phyloP scores from a whole-genome alignment of 192 early-diverging fungal genomes.

The Umbelopsis vinacea region DNA sequence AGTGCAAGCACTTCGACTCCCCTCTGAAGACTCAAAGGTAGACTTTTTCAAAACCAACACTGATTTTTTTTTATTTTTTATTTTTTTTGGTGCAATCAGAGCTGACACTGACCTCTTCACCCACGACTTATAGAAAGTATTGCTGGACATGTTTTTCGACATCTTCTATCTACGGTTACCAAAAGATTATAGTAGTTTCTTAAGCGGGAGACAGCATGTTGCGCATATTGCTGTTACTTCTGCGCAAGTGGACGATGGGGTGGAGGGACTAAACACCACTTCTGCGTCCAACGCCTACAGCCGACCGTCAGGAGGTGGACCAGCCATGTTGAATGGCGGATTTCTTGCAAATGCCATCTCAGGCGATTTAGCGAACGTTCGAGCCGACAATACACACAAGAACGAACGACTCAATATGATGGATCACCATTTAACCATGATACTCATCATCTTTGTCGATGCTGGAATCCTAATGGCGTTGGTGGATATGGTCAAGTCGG shows the following conservation, averaged over 20 bases:
- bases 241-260: not conserved
- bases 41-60: not conserved
- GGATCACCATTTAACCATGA: slow-evolving; percentile 71
- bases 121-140: slow-evolving; percentile 60
- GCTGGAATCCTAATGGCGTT: slow-evolving; percentile 66
- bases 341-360: slow-evolving; percentile 20
- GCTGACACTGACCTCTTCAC: not conserved
- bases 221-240: slow-evolving; percentile 31
- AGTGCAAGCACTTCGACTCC: slow-evolving; percentile 70
- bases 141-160: slow-evolving; percentile 82
- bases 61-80: too few relatives aligned
- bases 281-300: not conserved
- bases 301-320: not conserved
- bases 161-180: slow-evolving; percentile 76
- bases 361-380: not conserved
- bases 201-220: slow-evolving; percentile 44
- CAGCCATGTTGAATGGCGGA: not conserved
- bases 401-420: slow-evolving; percentile 61
- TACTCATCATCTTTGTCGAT: slow-evolving; percentile 79
- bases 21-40: slow-evolving; percentile 73
- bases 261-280: not conserved
- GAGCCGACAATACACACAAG: not conserved
- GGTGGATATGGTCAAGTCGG: slow-evolving; percentile 68
- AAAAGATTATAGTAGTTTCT: slow-evolving; percentile 54
- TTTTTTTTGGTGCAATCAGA: too few relatives aligned